Evolutionary conservation across 495 filamentous ascomycete genomes (phyloP).

Genomic region (Aspergillus heteromorphus): DNA sequence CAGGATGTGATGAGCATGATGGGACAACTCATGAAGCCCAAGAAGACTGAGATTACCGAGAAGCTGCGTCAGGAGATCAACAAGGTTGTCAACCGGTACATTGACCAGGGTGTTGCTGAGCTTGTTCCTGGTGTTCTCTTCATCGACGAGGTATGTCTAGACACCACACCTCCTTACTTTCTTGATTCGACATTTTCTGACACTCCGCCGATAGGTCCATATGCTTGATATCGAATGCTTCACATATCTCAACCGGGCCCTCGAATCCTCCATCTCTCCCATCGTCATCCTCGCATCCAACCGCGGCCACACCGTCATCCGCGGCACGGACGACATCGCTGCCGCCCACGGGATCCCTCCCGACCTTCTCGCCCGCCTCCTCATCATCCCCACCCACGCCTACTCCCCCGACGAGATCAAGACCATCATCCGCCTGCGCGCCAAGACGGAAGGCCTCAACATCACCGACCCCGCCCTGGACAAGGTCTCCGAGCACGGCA

Average conservation of each 20-base stretch:
- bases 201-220: conserved; percentile 59
- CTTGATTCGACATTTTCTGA: not conserved
- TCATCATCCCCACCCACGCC: conserved; percentile 89
- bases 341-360: conserved; percentile 91
- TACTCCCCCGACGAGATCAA: conserved; percentile 84
- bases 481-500: conserved; percentile 78
- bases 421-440: conserved; percentile 77
- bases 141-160: conserved; percentile 80
- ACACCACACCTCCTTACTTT: not conserved
- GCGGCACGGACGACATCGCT: conserved; percentile 73
- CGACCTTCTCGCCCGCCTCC: conserved; percentile 83
- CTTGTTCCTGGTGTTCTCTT: conserved; percentile 95
- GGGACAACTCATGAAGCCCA: conserved; percentile 97
- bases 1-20: conserved; percentile 99
- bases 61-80: conserved; percentile 94
- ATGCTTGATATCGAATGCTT: conserved; percentile 99
- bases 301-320: conserved; percentile 83
- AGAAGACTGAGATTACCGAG: conserved; percentile 97
- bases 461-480: conserved; percentile 79
- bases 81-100: conserved; percentile 97
- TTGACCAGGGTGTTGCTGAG: conserved; percentile 96
- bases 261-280: conserved; percentile 87
- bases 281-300: conserved; percentile 98
- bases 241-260: conserved; percentile 94
- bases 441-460: conserved; percentile 71